These are phyloP conservation scores for Bremia lactucae DNA, from an alignment of 352 stramenopile species.

Conservation along the genomic window DNA sequence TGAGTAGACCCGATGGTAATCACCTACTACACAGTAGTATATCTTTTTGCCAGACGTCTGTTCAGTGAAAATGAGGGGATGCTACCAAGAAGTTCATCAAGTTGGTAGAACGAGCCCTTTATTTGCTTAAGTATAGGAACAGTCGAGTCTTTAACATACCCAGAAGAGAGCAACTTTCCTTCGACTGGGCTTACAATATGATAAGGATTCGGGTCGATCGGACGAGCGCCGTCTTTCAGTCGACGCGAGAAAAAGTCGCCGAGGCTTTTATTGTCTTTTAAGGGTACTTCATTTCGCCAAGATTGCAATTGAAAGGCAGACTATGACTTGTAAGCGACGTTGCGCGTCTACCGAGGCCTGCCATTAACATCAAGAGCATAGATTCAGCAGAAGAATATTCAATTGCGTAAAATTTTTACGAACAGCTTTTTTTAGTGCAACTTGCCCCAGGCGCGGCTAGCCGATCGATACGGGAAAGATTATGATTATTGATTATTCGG, in stretches of 20 bases:
- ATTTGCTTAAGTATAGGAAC: constrained; percentile 68
- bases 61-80: constrained; percentile 49
- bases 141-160: constrained; percentile 32
- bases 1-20: constrained; percentile 84
- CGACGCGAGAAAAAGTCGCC: constrained; percentile 79
- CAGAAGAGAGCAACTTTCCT: constrained; percentile 42
- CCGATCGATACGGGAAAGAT: constrained; percentile 62
- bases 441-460: constrained; percentile 63
- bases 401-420: neutral
- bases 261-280: constrained; percentile 63
- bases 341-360: constrained; percentile 55
- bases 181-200: constrained; percentile 49
- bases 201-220: constrained; percentile 23
- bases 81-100: constrained; percentile 71
- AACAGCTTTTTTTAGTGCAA: constrained; percentile 78
- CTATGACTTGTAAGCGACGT: constrained; percentile 74
- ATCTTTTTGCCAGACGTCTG: constrained; percentile 37
- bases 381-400: neutral
- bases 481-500: constrained; percentile 64
- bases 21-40: constrained; percentile 71
- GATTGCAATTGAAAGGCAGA: constrained; percentile 67
- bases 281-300: constrained; percentile 80
- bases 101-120: constrained; percentile 67
- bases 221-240: constrained; percentile 49
- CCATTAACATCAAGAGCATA: constrained; percentile 1